Evolutionary conservation across 352 stramenopile genomes (phyloP).

Genomic region (Phytophthora sp.): DNA sequence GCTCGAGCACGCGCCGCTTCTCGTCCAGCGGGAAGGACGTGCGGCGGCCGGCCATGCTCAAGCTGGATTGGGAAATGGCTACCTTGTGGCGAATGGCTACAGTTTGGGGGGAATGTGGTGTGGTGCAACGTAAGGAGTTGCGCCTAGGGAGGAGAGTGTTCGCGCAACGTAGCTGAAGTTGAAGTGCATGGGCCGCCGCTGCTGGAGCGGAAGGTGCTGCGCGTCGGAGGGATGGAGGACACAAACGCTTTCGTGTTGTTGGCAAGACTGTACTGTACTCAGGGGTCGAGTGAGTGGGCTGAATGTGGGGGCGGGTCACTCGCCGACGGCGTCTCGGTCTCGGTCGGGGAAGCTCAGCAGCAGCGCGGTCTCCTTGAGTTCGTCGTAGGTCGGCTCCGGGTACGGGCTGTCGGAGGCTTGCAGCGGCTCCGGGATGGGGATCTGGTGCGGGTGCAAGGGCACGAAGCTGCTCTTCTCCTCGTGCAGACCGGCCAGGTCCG

Average conservation of each 20-base stretch:
- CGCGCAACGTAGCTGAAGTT: no score
- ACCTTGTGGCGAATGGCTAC: no score
- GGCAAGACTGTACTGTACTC: background rate
- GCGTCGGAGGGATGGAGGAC: no score
- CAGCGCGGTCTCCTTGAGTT: conserved; percentile 42
- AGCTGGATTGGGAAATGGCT: no score
- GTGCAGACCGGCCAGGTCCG: background rate
- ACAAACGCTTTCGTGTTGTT: background rate
- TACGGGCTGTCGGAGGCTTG: conserved; percentile 27
- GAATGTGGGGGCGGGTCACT: background rate
- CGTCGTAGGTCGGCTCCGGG: conserved; percentile 33
- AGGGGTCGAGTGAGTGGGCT: background rate
- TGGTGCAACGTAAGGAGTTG: no score
- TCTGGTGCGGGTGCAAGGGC: background rate
- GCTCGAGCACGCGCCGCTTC: conserved; percentile 32
- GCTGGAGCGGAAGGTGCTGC: no score
- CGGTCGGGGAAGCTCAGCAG: conserved; percentile 35
- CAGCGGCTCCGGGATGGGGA: conserved; percentile 38
- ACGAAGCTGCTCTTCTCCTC: conserved; percentile 7
- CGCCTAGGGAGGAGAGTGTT: no score
- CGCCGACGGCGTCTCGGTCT: conserved; percentile 23
- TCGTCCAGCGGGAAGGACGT: conserved; percentile 31
- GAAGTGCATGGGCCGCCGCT: no score
- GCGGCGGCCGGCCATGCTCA: no score
- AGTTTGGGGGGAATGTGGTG: no score